Percentiles rank a stretch among this genome's conserved stretches.
Evolutionary conservation across 805 yeast species (phyloP).

Genomic region (Zygosaccharomyces pseudorouxii): DNA sequence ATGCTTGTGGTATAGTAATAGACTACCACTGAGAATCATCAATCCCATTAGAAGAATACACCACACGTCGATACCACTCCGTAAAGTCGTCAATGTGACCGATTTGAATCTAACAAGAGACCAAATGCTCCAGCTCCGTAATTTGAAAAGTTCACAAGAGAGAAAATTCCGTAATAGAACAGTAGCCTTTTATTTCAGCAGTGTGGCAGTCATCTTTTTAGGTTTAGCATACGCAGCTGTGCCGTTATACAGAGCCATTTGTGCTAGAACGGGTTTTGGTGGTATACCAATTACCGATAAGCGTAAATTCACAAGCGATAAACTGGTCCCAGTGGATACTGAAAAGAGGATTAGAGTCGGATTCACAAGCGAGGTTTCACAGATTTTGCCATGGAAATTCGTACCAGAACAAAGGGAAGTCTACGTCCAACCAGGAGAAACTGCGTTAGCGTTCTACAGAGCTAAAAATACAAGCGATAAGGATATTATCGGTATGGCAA

Average conservation of each 20-base stretch:
- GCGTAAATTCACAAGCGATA: conserved; percentile 76
- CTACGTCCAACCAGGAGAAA: conserved; percentile 90
- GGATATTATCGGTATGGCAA: conserved; percentile 97
- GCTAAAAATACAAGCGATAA: conserved; percentile 82
- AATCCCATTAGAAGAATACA: background rate
- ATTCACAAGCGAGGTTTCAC: conserved; percentile 89
- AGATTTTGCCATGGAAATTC: conserved; percentile 90
- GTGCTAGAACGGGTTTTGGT: conserved; percentile 94
- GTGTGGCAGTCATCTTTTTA: conserved; percentile 64
- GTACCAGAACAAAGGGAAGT: conserved; percentile 93
- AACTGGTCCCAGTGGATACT: conserved; percentile 80
- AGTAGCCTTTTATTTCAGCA: conserved; percentile 59
- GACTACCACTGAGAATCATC: background rate
- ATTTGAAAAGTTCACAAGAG: conserved; percentile 21
- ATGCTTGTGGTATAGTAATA: background rate
- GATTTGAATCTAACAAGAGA: conserved; percentile 23
- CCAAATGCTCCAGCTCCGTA: conserved; percentile 25
- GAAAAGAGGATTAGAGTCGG: conserved; percentile 75
- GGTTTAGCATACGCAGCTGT: conserved; percentile 87
- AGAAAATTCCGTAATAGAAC: conserved; percentile 43
- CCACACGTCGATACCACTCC: background rate
- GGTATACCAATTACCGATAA: conserved; percentile 91
- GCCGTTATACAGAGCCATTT: conserved; percentile 84
- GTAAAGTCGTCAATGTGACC: background rate
- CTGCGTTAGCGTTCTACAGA: conserved; percentile 91